Evolutionary conservation across 305 asterid species (phyloP), one percentile per base, ranked within the genome.

Genomic region (Lippia alba): DNA sequence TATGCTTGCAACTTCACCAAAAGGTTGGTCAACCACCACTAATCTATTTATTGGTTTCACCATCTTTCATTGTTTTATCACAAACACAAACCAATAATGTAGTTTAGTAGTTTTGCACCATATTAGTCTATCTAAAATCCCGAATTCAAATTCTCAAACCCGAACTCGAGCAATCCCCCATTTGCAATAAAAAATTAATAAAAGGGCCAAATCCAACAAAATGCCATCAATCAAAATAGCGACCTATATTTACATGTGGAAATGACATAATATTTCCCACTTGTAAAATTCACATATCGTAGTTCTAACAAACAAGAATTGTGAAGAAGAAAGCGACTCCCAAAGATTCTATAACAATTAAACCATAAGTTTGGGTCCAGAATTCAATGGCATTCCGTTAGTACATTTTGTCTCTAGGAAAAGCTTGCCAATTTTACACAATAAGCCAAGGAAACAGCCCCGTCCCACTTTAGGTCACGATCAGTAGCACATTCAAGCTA

Each of bases 1-100:
- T 61, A 49, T 72, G 46, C 57, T 74, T 53, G 66, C 85, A 61
- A 74, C 70, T 76, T 87, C 96, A 62, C 86, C 95, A 3, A 81
- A 76, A 82, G 94, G 98, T 92, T 77, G 32, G 1, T 16, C 9
- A 24, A 14, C 54, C 18, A 48, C n/a, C 12, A 55, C 56, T 48
- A 16, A 1, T 61, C 19, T 6, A 15, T 50, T 56, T 7, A 4
- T 15, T 63, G 62, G 40, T 9, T 64, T 54, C n/a, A 67, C 49
- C 49, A 5, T 44, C 8, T 6, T 36, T 36, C 9, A 36, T 36
- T 36, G 41, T 36, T 36, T 36, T 24, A 3, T 24, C 30, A 24
- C 30, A 1, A 24, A 24, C 3, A 24, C 1, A 1, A 24, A 24
- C 30, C 30, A 24, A 24, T 24, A 1, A 24, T 24, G 30, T 24